Conservation (phyloP, 805 yeast genomes). For the Sugiyamaella floridensis region DNA sequence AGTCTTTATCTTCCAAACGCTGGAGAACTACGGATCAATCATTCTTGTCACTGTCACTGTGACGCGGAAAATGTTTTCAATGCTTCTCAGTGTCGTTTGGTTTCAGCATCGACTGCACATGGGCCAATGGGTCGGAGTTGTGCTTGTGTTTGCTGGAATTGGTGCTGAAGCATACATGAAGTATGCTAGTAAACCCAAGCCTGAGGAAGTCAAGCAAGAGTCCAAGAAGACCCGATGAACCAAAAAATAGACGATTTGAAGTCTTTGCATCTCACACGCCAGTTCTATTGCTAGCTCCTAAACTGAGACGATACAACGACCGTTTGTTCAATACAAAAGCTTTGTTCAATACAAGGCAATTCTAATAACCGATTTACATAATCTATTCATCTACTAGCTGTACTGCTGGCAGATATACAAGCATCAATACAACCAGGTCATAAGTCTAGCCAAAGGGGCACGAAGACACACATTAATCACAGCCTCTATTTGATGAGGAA, state of each 20-base stretch:
- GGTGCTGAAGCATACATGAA: constrained; percentile 66
- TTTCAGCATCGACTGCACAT: constrained; percentile 68
- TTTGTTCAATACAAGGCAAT: no score
- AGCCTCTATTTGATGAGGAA: constrained; percentile 40
- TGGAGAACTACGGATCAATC: constrained; percentile 79
- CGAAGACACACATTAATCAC: background rate
- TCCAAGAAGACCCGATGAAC: background rate
- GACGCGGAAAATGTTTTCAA: constrained; percentile 91
- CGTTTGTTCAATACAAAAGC: no score
- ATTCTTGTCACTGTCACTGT: constrained; percentile 88
- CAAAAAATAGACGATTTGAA: no score
- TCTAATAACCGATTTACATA: no score
- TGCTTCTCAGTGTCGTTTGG: constrained; percentile 79
- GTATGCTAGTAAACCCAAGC: constrained; percentile 7
- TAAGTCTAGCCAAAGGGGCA: no score
- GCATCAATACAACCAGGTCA: no score
- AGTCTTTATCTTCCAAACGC: constrained; percentile 79
- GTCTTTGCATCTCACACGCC: no score
- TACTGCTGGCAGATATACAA: no score
- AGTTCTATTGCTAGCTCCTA: background rate
- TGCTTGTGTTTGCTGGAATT: constrained; percentile 78
- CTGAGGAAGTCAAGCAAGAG: background rate
- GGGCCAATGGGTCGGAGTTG: constrained; percentile 74
- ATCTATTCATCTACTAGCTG: no score
- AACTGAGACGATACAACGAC: no score